These are phyloP conservation scores for Brassica carinata DNA, from an alignment of 345 rosid genomes.

Conservation along the genomic window DNA sequence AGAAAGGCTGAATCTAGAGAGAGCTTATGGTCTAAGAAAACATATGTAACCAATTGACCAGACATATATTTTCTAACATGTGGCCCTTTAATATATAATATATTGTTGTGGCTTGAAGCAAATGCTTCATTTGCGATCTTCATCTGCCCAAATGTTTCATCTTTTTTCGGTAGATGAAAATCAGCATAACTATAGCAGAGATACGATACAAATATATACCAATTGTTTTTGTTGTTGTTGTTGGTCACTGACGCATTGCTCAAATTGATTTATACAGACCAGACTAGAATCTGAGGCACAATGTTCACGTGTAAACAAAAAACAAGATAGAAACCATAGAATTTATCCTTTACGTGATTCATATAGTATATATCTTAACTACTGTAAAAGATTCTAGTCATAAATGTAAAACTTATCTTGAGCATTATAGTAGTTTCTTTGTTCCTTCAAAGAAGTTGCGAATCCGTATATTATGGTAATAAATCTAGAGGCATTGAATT, in stretches of 20 bases:
- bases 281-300: background rate
- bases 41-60: background rate
- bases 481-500: too few species aligned
- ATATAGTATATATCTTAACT: background rate
- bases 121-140: background rate
- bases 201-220: background rate
- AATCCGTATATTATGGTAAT: background rate
- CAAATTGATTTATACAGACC: background rate
- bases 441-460: background rate
- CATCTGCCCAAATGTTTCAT: conserved; percentile 5
- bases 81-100: background rate
- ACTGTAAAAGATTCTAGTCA: background rate
- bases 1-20: background rate
- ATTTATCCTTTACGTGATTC: background rate
- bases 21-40: background rate
- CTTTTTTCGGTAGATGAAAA: background rate
- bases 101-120: background rate
- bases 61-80: background rate
- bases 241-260: background rate
- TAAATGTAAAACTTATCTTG: conserved; percentile 11
- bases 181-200: background rate
- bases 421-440: background rate
- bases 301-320: conserved; percentile 7
- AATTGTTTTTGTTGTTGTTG: background rate
- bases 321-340: background rate